These are phyloP conservation scores for Casaregolazyma suthepensis DNA, from an alignment of 1,139 yeast species.

Conservation along the genomic window DNA sequence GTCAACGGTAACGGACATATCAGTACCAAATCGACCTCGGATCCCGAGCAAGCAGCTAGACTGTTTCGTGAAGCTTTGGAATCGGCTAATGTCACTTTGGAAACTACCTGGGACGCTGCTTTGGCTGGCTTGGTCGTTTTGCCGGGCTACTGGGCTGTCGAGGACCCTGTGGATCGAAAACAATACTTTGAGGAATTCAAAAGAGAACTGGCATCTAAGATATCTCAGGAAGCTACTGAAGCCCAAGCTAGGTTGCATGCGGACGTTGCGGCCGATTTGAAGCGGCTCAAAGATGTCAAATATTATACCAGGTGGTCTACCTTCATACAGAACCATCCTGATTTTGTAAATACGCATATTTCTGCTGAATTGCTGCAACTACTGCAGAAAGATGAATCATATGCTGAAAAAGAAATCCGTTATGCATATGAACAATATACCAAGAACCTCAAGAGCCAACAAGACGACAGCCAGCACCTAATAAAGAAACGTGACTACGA, in stretches of 20 bases:
- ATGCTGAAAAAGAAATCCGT: constrained; percentile 18
- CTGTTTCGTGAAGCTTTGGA: constrained; percentile 50
- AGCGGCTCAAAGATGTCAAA: constrained; percentile 39
- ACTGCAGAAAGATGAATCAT: constrained; percentile 43
- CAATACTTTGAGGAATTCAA: constrained; percentile 52
- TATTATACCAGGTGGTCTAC: constrained; percentile 65
- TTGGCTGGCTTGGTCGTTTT: constrained; percentile 54
- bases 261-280: constrained; percentile 48
- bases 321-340: constrained; percentile 36
- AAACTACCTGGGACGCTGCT: constrained; percentile 70
- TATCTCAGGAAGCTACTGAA: constrained; percentile 41
- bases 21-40: neutral
- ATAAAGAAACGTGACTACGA: constrained; percentile 19
- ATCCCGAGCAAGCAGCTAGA: constrained; percentile 13
- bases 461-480: constrained; percentile 30
- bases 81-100: constrained; percentile 53
- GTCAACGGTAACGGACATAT: neutral
- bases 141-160: constrained; percentile 64
- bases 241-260: constrained; percentile 50
- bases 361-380: neutral
- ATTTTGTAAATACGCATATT: neutral
- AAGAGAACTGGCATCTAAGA: constrained; percentile 45
- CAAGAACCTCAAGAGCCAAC: constrained; percentile 36
- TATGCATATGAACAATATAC: constrained; percentile 49
- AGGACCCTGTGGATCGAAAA: constrained; percentile 56